Evolutionary conservation across 345 rosid genomes (phyloP).

Genomic region (Arabis alpina): DNA sequence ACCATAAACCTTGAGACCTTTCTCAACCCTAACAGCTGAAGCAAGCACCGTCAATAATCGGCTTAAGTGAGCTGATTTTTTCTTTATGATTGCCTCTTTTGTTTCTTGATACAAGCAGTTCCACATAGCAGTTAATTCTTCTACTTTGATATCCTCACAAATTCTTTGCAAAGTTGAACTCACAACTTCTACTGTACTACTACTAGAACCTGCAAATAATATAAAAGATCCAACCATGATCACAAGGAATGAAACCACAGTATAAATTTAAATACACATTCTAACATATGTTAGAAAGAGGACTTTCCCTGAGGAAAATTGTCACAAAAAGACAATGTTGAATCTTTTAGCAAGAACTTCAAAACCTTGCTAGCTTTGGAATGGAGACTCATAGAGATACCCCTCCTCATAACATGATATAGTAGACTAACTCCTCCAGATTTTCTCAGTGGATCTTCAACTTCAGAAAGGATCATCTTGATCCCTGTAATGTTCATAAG

Average conservation of each 20-base stretch:
- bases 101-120: conserved; percentile 57
- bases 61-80: conserved; percentile 45
- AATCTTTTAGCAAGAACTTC: conserved; percentile 50
- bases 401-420: conserved; percentile 62
- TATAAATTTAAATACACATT: neutral
- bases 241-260: neutral
- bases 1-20: conserved; percentile 57
- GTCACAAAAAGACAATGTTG: conserved; percentile 53
- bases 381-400: conserved; percentile 58
- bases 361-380: conserved; percentile 65
- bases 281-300: conserved; percentile 8
- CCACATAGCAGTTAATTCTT: conserved; percentile 60
- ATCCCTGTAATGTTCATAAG: conserved; percentile 53
- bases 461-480: conserved; percentile 63
- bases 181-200: conserved; percentile 53
- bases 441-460: conserved; percentile 46
- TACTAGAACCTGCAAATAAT: conserved; percentile 51
- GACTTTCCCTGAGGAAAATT: conserved; percentile 57
- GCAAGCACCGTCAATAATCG: conserved; percentile 56
- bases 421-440: conserved; percentile 62
- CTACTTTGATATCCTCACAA: conserved; percentile 52
- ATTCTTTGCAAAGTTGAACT: conserved; percentile 56
- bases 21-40: conserved; percentile 49
- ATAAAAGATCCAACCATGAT: conserved; percentile 18
- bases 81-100: conserved; percentile 36